Percentiles rank a stretch among this genome's conserved stretches.
These are phyloP conservation scores for Vairimorpha ceranae DNA, from an alignment of 371 early-diverging fungal species.

Conservation along the genomic window DNA sequence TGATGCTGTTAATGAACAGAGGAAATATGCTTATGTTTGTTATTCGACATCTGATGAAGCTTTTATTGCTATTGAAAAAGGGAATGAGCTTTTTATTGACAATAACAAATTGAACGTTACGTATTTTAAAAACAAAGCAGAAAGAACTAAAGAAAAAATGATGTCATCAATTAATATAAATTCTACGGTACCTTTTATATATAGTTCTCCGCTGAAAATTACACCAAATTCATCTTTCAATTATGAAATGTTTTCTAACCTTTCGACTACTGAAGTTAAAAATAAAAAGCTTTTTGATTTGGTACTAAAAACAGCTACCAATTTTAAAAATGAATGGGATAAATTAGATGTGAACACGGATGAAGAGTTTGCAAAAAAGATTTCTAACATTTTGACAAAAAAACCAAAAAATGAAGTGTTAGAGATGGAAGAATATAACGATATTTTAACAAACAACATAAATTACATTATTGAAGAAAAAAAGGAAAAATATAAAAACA, in stretches of 20 bases:
- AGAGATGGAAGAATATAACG: slow-evolving; percentile 41
- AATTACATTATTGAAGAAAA: slow-evolving; percentile 15
- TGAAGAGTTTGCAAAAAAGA: slow-evolving; percentile 60
- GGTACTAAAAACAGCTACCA: slow-evolving; percentile 51
- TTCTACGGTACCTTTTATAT: slow-evolving; percentile 12
- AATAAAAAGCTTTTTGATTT: slow-evolving; percentile 44
- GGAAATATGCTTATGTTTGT: slow-evolving; percentile 59
- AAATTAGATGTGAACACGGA: slow-evolving; percentile 45
- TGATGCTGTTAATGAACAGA: slow-evolving; percentile 32
- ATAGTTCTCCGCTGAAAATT: slow-evolving; percentile 9
- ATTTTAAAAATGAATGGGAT: slow-evolving; percentile 49
- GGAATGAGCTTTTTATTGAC: slow-evolving; percentile 51
- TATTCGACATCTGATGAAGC: slow-evolving; percentile 59
- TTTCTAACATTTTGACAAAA: slow-evolving; percentile 49
- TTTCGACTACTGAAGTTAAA: background rate
- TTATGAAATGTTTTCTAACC: slow-evolving; percentile 7
- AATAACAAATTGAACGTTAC: slow-evolving; percentile 47
- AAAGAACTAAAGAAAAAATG: slow-evolving; percentile 46
- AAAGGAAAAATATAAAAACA: slow-evolving; percentile 10
- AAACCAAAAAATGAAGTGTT: slow-evolving; percentile 45
- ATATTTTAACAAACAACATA: slow-evolving; percentile 51
- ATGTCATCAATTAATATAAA: slow-evolving; percentile 2
- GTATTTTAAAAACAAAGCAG: slow-evolving; percentile 58
- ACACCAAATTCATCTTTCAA: background rate
- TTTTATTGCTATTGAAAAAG: slow-evolving; percentile 56